Base-by-base conservation (phyloP, 441 rosid species). In the Francoa sonchifolia region DNA sequence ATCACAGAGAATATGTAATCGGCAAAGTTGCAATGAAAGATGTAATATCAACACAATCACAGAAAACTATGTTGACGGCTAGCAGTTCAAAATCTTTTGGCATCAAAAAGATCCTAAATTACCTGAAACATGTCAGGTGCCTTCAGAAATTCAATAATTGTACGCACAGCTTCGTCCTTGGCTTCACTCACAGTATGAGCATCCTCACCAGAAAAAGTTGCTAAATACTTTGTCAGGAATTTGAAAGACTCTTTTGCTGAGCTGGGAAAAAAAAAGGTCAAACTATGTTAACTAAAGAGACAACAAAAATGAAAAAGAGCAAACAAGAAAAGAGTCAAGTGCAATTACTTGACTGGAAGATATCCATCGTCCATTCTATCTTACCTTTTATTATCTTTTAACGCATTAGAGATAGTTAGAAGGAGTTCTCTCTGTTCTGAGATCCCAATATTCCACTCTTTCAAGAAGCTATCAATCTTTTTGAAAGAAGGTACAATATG, bases 101-200 rank as follows among this genome's bases (percentile, higher is more conserved):
- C 32, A 14, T 16, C 30, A 45, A 13, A 8, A 8, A 29, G 36
- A 27, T 8, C 22, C 13, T 28, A 21, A 34, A 35, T 37, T 77
- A 92, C 99, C 99, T 81, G 95, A 63, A 78, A 79, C 53, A 77
- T 68, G 55, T 62, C 88, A 19, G 97, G 77, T 15, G 94, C 87
- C 67, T 73, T 84, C 50, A 92, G 77, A 74, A 87, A 92, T 39
- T 81, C 97, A 14, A 82, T 63, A 48, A 87, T 54, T 44, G 92
- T 58, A 32, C 47, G 77, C 21, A 65, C 89, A 48, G 94, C 95
- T 59, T 76, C 96, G 71, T 87, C 97, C 73, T 92, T 87, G 36
- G 97, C 87, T 73, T 77, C 93, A 48, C 53, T 65, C 57, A 87
- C 52, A 28, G 49, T 54, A 38, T 54, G 50, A 27, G 72, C 62